A percentile compares a stretch with the other conserved stretches of the same genome.
Conservation (phyloP, 495 filamentous ascomycete species). For the Penicillium tannophilum region DNA sequence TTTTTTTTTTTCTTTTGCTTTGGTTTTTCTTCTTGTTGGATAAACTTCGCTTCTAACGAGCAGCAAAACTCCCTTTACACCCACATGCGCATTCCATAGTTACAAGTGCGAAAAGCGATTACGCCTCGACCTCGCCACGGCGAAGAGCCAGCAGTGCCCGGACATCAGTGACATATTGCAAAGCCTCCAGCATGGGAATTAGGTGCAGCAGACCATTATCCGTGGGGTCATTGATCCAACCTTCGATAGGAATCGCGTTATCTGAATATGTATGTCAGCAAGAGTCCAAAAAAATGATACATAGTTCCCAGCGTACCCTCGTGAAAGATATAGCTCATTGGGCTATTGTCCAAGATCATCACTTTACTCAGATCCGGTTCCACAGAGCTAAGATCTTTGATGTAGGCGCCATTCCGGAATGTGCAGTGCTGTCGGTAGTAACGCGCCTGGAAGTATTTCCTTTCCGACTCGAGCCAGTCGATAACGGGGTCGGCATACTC, state of each 20-base stretch:
- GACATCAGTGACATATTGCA: conserved; percentile 96
- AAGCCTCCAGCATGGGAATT: conserved; percentile 87
- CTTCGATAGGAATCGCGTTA: conserved; percentile 40
- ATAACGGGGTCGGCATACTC: conserved; percentile 99
- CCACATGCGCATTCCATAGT: conserved; percentile 20
- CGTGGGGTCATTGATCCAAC: conserved; percentile 45
- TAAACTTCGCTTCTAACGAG: conserved; percentile 21
- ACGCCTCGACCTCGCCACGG: conserved; percentile 70
- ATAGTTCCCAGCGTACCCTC: conserved; percentile 63
- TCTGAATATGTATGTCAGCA: conserved; percentile 25
- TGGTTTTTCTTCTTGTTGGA: neutral
- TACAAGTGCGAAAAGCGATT: conserved; percentile 17
- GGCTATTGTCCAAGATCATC: conserved; percentile 98
- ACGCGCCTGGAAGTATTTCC: conserved; percentile 88
- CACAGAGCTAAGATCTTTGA: conserved; percentile 94
- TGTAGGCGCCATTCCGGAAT: conserved; percentile 89
- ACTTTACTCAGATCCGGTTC: conserved; percentile 96
- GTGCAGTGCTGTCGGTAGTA: conserved; percentile 98
- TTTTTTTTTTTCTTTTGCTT: conserved; percentile 3
- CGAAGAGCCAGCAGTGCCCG: conserved; percentile 84
- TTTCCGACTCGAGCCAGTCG: conserved; percentile 96
- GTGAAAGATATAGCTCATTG: conserved; percentile 97
- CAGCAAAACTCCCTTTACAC: conserved; percentile 26
- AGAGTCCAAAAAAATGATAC: neutral
- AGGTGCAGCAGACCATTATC: conserved; percentile 93